Evolutionary conservation across 192 early-diverging fungal species (phyloP).

Genomic region (Gaertneriomyces semiglobifer): DNA sequence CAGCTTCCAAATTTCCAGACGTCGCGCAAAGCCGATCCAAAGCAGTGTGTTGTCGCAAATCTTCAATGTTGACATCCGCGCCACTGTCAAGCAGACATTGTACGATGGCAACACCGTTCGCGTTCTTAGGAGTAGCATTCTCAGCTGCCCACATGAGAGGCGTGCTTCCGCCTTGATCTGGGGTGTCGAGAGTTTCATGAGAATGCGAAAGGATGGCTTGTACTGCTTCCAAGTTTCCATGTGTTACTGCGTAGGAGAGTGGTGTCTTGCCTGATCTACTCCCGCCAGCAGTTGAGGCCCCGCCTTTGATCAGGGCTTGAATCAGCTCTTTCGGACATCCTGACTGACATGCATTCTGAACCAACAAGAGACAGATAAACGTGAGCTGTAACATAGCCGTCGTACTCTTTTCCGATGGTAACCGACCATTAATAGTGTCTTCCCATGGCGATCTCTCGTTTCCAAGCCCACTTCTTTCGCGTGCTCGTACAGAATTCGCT

Average conservation of each 20-base stretch:
- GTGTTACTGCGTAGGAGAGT: slow-evolving; percentile 39
- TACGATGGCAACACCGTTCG: slow-evolving; percentile 40
- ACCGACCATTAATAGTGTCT: slow-evolving; percentile 47
- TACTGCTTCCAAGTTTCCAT: slow-evolving; percentile 37
- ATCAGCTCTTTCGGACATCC: slow-evolving; percentile 34
- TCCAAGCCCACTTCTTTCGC: slow-evolving; percentile 41
- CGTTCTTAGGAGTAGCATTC: slow-evolving; percentile 31
- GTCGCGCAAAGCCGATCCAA: slow-evolving; percentile 45
- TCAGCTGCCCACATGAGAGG: slow-evolving; percentile 53
- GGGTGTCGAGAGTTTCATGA: slow-evolving; percentile 13
- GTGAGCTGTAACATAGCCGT: not conserved
- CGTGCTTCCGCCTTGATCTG: slow-evolving; percentile 47
- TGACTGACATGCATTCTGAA: slow-evolving; percentile 42
- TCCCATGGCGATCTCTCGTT: slow-evolving; percentile 44
- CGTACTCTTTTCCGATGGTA: too few relatives aligned
- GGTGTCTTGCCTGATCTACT: slow-evolving; percentile 47
- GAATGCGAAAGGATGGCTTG: slow-evolving; percentile 30
- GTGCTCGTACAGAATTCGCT: slow-evolving; percentile 29
- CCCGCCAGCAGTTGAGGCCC: slow-evolving; percentile 33
- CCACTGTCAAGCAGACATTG: slow-evolving; percentile 29
- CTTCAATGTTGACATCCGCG: slow-evolving; percentile 36
- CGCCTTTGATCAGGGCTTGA: slow-evolving; percentile 28
- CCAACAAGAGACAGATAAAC: not conserved
- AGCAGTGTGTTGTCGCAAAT: slow-evolving; percentile 38
- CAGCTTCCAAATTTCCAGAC: slow-evolving; percentile 33